Base-by-base conservation (phyloP, 2,329 filamentous ascomycete genomes). In the Penicillium sp. region DNA sequence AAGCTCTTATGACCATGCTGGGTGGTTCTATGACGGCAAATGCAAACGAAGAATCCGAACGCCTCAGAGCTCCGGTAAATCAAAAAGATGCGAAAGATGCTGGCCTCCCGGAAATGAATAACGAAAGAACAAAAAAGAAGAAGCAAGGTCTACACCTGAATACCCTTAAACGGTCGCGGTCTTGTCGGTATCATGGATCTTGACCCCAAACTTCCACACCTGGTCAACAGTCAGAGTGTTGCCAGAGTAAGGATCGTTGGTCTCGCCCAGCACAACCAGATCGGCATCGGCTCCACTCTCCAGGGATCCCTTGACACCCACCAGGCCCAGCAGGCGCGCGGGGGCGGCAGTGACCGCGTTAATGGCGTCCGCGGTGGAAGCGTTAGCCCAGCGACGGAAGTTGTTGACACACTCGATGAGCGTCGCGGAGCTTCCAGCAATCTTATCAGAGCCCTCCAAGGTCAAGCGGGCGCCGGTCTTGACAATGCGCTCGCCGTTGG, bases 371-470 rank as follows among this genome's bases (percentile, higher is more conserved):
- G 70, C 72, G 0, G 71, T 74, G 3, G 65, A 69, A 0, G 73
- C 65, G 5, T 65, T 66, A 6, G 71, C 68, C 73, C 73, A 75
- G 27, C 69, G 65, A 5, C 71, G 65, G 60, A 75, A 75, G 45
- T 75, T 75, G 50, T 75, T 75, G 14, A 75, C 68, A 36, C 73
- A 75, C 55, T 75, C 71, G 33, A 75, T 73, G 14, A 75, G 60
- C 5, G 73, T 74, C 8, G 73, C 72, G 0, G 71, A 74, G 44
- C 84, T 88, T 58, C 88, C 89, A 13, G 89, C 90, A 65, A 95
- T 90, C 52, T 83, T 88, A 27, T 88, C 82, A 0, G 88, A 90
- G 13, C 88, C 89, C 67, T 95, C 88, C 0, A 95, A 77, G 3
- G 88, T 85, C 31, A 96, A 73, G 49, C 86, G 79, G 0, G 84